These are phyloP conservation scores for Talaromyces liani DNA, from an alignment of 495 filamentous ascomycete genomes.

Conservation along the genomic window DNA sequence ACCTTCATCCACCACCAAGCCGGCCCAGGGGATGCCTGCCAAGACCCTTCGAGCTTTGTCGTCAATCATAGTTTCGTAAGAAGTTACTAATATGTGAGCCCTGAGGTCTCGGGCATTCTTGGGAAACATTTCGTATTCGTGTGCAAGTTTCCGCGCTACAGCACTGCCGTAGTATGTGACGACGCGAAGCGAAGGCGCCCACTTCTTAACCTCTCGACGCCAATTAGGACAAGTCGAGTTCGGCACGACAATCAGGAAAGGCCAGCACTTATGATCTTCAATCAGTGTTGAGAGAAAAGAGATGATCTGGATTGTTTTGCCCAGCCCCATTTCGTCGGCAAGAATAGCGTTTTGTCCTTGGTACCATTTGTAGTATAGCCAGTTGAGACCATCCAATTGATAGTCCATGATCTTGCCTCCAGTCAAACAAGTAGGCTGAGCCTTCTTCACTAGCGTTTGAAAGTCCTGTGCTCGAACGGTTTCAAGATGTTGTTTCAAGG, in stretches of 20 bases:
- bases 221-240: conserved; percentile 96
- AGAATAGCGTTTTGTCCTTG: conserved; percentile 80
- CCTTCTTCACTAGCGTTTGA: conserved; percentile 54
- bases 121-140: conserved; percentile 77
- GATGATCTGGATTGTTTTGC: conserved; percentile 96
- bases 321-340: conserved; percentile 97
- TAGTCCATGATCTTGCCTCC: conserved; percentile 88
- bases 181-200: conserved; percentile 78
- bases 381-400: conserved; percentile 90
- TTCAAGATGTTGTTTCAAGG: conserved; percentile 53
- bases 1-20: conserved; percentile 90
- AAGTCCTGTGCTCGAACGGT: conserved; percentile 59
- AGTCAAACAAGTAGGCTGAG: conserved; percentile 65
- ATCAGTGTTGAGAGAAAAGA: conserved; percentile 71
- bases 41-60: conserved; percentile 57
- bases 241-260: conserved; percentile 87
- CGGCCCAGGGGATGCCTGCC: conserved; percentile 67
- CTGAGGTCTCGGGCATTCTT: conserved; percentile 51
- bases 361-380: conserved; percentile 91
- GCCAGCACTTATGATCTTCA: conserved; percentile 75
- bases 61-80: conserved; percentile 79
- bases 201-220: conserved; percentile 92
- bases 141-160: conserved; percentile 60
- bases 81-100: conserved; percentile 90
- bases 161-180: conserved; percentile 83